These are phyloP conservation scores for Ganoderma sinense DNA, from an alignment of 1,284 basidiomycete genomes.

Conservation along the genomic window DNA sequence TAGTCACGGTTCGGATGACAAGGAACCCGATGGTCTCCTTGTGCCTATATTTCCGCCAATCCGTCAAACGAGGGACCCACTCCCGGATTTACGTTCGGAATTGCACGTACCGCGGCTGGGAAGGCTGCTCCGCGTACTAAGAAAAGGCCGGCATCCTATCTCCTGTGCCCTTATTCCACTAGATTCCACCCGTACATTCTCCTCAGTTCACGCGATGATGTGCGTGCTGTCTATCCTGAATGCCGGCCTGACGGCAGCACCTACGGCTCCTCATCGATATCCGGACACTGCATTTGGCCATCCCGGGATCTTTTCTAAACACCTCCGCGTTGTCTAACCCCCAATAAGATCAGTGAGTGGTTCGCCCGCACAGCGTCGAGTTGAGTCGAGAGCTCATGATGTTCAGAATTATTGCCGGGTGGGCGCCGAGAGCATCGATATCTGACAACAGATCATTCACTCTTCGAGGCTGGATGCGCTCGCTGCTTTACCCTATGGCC, in stretches of 20 bases:
- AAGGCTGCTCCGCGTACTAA: not conserved
- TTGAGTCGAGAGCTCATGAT: not conserved
- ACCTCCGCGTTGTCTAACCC: not conserved
- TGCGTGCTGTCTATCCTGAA: not conserved
- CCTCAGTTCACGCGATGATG: not conserved
- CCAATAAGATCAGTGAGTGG: not conserved
- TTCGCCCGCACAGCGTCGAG: not conserved
- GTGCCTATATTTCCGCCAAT: not conserved
- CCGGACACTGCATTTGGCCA: not conserved
- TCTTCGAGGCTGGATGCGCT: not conserved
- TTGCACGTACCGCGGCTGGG: not conserved
- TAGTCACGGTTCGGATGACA: too few relatives aligned
- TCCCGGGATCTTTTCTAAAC: not conserved
- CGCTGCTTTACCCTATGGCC: not conserved
- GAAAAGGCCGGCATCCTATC: not conserved
- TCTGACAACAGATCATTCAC: not conserved
- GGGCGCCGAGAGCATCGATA: not conserved
- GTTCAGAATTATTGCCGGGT: not conserved
- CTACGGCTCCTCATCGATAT: too few relatives aligned
- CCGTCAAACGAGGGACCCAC: slow-evolving; percentile 8
- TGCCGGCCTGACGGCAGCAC: not conserved
- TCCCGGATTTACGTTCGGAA: slow-evolving; percentile 8
- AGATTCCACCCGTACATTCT: not conserved
- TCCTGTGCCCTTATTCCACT: not conserved
- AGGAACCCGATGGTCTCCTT: not conserved